phyloP scores from a whole-genome alignment of 2,329 filamentous ascomycete species.

The Lasiodiplodia citricola region DNA sequence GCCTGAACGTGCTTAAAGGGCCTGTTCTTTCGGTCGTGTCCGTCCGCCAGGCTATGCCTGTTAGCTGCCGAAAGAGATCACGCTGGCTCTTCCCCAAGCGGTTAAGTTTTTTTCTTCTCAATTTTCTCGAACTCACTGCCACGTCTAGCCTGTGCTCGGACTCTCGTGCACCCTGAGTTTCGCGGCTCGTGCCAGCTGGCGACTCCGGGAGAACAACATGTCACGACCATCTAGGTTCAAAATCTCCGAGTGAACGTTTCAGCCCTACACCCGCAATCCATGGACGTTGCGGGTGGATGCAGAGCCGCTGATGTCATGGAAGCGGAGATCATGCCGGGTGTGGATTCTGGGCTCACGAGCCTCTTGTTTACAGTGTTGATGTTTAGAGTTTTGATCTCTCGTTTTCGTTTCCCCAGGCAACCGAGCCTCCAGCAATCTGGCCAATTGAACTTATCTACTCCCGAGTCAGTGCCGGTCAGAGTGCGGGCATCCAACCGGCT shows the following conservation, averaged over 20 bases:
- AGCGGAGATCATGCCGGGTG: background rate
- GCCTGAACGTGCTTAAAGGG: background rate
- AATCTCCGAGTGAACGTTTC: background rate
- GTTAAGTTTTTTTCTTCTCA: slow-evolving; percentile 10
- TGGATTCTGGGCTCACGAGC: background rate
- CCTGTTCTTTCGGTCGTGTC: background rate
- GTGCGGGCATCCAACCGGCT: background rate
- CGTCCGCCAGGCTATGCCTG: background rate
- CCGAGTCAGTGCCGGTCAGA: slow-evolving; percentile 7
- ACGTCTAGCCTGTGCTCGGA: background rate
- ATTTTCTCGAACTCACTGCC: slow-evolving; percentile 18
- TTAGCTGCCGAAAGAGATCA: background rate
- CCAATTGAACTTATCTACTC: background rate
- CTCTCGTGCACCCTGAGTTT: background rate
- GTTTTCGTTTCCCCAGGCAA: background rate
- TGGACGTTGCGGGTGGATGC: too few relatives aligned
- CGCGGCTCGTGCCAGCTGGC: slow-evolving; percentile 3
- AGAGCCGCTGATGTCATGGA: slow-evolving; percentile 8
- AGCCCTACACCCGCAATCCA: slow-evolving; percentile 3
- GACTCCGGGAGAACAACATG: background rate
- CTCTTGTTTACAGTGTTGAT: background rate
- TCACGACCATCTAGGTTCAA: background rate
- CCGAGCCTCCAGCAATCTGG: background rate
- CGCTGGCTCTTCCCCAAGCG: background rate
- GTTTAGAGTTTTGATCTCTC: background rate